Conservation (phyloP, 163 green algal species). For the Dunaliella salina region DNA sequence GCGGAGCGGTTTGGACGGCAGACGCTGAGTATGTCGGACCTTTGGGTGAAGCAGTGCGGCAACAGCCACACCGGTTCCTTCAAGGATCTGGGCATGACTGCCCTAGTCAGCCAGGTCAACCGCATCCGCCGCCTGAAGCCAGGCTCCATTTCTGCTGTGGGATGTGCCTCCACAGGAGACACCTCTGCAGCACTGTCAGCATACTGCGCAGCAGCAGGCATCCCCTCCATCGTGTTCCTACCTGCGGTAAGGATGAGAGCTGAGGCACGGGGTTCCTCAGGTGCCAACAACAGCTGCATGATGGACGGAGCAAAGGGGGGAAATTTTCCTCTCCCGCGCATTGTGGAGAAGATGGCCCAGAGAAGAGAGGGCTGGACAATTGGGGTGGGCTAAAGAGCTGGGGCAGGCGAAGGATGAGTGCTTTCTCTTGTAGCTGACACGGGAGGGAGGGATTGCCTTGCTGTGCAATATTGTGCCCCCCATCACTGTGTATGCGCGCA, state of each 20-base stretch:
- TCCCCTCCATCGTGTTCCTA: conserved; percentile 92
- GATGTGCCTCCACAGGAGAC: conserved; percentile 96
- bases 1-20: conserved; percentile 93
- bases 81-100: conserved; percentile 99
- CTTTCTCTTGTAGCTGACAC: no score
- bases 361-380: no score
- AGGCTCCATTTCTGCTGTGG: conserved; percentile 85
- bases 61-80: conserved; percentile 97
- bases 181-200: conserved; percentile 93
- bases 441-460: no score
- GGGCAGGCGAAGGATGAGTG: no score
- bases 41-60: conserved; percentile 99
- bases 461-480: no score
- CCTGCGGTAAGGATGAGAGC: conserved; percentile 62
- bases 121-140: conserved; percentile 83
- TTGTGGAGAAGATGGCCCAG: no score
- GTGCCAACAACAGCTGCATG: no score
- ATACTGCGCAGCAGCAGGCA: conserved; percentile 92
- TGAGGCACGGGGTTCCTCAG: no score
- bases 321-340: no score
- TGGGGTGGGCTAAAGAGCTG: no score
- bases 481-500: no score
- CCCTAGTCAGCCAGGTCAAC: conserved; percentile 92
- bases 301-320: no score
- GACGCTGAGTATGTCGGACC: conserved; percentile 86